Percentiles rank a stretch among this genome's conserved stretches.
These are phyloP conservation scores for Podospora bellae-mahoneyi DNA, from an alignment of 495 filamentous ascomycete species.

Conservation along the genomic window DNA sequence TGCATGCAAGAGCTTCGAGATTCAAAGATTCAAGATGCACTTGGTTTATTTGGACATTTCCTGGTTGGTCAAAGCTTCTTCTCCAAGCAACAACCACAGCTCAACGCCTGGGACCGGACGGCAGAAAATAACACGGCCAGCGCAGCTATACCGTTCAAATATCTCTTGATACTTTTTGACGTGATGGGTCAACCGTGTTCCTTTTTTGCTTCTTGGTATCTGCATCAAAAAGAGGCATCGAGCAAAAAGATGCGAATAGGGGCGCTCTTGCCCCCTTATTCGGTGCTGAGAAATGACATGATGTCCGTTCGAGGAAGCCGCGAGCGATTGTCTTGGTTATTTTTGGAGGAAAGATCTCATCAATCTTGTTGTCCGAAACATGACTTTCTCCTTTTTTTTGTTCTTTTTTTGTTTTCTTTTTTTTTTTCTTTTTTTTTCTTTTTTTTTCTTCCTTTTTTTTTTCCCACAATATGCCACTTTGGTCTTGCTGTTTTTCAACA, in stretches of 20 bases:
- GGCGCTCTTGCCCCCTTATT: neutral
- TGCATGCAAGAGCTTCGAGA: neutral
- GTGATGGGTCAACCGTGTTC: neutral
- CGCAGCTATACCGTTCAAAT: neutral
- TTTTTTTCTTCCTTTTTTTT: neutral
- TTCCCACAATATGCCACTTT: neutral
- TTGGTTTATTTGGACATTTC: slow-evolving; percentile 27
- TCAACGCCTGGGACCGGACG: neutral
- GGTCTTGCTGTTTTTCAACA: neutral
- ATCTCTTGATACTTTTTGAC: neutral
- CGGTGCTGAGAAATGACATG: neutral
- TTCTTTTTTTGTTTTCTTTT: too few species aligned
- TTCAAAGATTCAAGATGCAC: neutral
- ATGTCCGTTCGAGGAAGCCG: neutral
- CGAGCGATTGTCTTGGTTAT: neutral
- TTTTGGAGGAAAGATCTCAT: neutral
- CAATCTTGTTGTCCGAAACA: neutral
- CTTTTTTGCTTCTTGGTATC: neutral
- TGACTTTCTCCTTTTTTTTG: neutral
- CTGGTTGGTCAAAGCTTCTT: slow-evolving; percentile 24
- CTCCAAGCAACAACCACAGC: slow-evolving; percentile 5
- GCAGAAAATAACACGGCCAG: neutral
- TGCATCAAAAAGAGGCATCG: neutral
- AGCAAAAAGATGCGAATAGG: neutral
- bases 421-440: too few species aligned